phyloP scores from a whole-genome alignment of 2,329 filamentous ascomycete genomes.

The Trichoderma sp. region DNA sequence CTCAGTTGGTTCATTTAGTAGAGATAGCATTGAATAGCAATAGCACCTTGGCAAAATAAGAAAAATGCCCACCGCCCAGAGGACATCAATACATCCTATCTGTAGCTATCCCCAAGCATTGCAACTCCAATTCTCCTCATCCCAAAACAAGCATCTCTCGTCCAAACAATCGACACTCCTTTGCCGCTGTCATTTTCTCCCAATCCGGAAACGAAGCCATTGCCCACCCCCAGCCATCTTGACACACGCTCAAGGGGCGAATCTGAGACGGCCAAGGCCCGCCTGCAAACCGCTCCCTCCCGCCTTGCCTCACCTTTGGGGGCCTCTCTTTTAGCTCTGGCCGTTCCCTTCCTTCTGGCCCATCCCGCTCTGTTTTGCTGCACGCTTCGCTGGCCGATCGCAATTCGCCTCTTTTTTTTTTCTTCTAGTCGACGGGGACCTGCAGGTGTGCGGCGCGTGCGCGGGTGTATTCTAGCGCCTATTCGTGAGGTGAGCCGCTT shows the following conservation, averaged over 20 bases:
- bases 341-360: not conserved
- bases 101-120: not conserved
- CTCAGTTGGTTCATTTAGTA: not conserved
- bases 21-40: not conserved
- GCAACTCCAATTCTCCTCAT: not conserved
- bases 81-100: not conserved
- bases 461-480: not conserved
- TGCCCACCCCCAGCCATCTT: conserved; percentile 10
- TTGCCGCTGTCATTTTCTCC: not conserved
- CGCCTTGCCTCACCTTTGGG: not conserved
- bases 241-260: conserved; percentile 15
- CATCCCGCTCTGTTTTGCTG: not conserved
- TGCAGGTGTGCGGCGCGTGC: not conserved
- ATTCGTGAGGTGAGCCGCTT: not conserved
- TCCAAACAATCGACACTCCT: conserved; percentile 1
- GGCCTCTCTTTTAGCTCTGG: not conserved
- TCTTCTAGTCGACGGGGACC: not conserved
- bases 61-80: not conserved
- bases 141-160: not conserved
- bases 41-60: not conserved
- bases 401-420: conserved; percentile 6
- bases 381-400: conserved; percentile 12
- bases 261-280: conserved; percentile 12
- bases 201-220: not conserved
- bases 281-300: not conserved